Evolutionary conservation across 2,329 filamentous ascomycete genomes (phyloP).

Genomic region (Fusarium napiforme): DNA sequence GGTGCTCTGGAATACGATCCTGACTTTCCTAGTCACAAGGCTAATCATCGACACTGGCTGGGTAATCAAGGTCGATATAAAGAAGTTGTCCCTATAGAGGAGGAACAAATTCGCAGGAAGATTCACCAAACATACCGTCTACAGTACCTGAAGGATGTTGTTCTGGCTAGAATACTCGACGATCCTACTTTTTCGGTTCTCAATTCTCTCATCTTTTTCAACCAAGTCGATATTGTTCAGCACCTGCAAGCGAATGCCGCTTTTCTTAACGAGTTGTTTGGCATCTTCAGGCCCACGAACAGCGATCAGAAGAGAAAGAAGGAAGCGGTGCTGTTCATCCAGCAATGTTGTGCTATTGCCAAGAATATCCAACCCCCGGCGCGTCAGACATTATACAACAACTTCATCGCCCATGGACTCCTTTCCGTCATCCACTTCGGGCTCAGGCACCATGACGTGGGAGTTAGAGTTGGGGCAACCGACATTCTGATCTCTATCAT

Average conservation of each 20-base stretch:
- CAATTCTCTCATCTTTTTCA: conserved; percentile 98
- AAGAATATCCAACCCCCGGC: conserved; percentile 91
- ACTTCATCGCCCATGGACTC: conserved; percentile 88
- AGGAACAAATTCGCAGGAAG: conserved; percentile 82
- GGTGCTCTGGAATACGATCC: conserved; percentile 98
- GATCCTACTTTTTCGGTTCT: conserved; percentile 98
- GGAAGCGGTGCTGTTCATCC: conserved; percentile 94
- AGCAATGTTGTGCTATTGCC: conserved; percentile 92
- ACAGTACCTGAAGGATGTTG: conserved; percentile 98
- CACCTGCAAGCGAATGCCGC: conserved; percentile 84
- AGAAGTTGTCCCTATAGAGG: conserved; percentile 93
- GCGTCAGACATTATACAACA: conserved; percentile 84
- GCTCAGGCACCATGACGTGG: conserved; percentile 83
- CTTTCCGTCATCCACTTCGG: conserved; percentile 93
- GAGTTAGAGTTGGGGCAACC: conserved; percentile 89
- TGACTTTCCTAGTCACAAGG: conserved; percentile 96
- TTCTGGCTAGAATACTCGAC: conserved; percentile 93
- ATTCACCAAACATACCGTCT: conserved; percentile 97
- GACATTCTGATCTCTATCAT: conserved; percentile 95
- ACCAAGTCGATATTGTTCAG: conserved; percentile 97
- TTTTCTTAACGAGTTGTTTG: conserved; percentile 88
- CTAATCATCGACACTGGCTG: conserved; percentile 94
- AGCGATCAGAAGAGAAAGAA: conserved; percentile 80
- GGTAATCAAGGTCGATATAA: conserved; percentile 91
- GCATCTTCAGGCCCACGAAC: conserved; percentile 78